Base-by-base conservation (phyloP, 2,329 filamentous ascomycete genomes). In the Grosmannia clavigera region DNA sequence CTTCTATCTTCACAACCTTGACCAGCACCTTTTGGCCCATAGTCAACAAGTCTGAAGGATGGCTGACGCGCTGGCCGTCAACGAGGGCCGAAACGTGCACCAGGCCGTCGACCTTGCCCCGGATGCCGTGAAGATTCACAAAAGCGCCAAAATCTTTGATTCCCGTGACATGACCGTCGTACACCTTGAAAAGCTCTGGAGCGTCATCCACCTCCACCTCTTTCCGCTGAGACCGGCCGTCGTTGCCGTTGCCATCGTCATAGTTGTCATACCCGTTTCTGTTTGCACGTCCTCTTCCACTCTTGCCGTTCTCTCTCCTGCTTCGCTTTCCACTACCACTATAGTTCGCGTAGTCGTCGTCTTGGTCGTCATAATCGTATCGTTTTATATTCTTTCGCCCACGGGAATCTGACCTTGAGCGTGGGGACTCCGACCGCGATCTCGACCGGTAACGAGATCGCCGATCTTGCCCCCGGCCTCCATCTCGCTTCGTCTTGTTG, bases 81-180 rank as follows among this genome's bases (percentile, higher is more conserved):
- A 86, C 83, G 72, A 99, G 87, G 27, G 90, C 88, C 29, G 92
- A 96, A 33, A 99, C 85, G 70, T 99, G 94, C 0, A 99, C 92
- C 64, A 99, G 77, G 0, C 94, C 94, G 69, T 96, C 92, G 1
- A 95, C 87, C 71, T 91, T 95, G 55, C 92, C 92, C 67, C 81
- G 85, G 1, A 99, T 87, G 22, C 91, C 88, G 65, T 86, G 82
- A n/a, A 99, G 71, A 66, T 95, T 96, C 61, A 97, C 91, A 72
- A 99, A 99, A 0, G 86, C 91, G 12, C 94, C 94, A 73, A 97
- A 99, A 63, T 96, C 90, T 68, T 96, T 97, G 59, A 99, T 79
- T 0, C 92, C 91, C 0, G 90, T 96, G 16, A 97, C 89, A 67
- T 86, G 85, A 1, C 94, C 94, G 64, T 90, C 82, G 68, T 99